A percentile compares a stretch with the other conserved stretches of the same genome.
These are phyloP conservation scores for Fusarium abutilonis DNA, from an alignment of 2,329 filamentous ascomycete species.

Conservation along the genomic window DNA sequence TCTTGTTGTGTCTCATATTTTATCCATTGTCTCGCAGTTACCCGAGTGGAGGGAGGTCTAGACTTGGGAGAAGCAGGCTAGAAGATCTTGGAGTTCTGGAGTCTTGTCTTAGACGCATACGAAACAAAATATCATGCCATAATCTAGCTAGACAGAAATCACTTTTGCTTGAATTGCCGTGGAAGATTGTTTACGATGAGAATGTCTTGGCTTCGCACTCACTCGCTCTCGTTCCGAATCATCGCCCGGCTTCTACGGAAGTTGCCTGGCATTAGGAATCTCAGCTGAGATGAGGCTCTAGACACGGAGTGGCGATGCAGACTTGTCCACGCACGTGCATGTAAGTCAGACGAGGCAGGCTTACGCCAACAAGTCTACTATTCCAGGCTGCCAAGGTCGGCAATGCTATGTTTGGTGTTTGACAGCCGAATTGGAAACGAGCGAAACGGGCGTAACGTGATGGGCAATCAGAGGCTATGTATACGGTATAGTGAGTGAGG, in stretches of 20 bases:
- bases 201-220: conserved; percentile 8
- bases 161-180: conserved; percentile 1
- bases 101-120: conserved; percentile 7
- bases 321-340: neutral
- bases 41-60: conserved; percentile 10
- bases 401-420: conserved; percentile 5
- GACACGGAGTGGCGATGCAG: conserved; percentile 28
- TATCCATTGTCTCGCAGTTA: conserved; percentile 20
- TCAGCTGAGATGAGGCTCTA: conserved; percentile 11
- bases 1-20: conserved; percentile 30
- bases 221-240: conserved; percentile 11
- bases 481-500: neutral
- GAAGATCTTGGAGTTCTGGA: conserved; percentile 24
- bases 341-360: conserved; percentile 22
- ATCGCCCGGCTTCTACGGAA: conserved; percentile 30
- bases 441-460: conserved; percentile 10
- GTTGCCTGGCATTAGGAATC: conserved; percentile 10
- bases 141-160: conserved; percentile 5
- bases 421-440: conserved; percentile 1
- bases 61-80: conserved; percentile 20
- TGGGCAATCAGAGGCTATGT: conserved; percentile 1
- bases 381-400: conserved; percentile 11
- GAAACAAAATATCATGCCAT: conserved; percentile 21
- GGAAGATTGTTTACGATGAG: conserved; percentile 5
- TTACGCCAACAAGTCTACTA: conserved; percentile 3